Base-by-base conservation (phyloP, 2,329 filamentous ascomycete genomes). In the Cladophialophora psammophila region DNA sequence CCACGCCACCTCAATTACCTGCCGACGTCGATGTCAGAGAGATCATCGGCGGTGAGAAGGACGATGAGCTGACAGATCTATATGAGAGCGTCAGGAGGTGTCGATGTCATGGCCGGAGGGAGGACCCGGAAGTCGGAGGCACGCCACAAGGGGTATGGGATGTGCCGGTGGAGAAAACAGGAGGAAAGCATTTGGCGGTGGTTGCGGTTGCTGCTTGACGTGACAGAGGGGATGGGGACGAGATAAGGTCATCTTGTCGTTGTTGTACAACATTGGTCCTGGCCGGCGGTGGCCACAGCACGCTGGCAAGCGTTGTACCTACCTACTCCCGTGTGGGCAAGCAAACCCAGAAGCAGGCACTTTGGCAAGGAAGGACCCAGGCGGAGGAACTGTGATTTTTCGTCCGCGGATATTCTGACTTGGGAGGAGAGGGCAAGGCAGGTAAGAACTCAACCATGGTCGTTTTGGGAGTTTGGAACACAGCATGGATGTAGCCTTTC, bases 51-150 rank as follows among this genome's bases (percentile, higher is more conserved):
- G 69, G 67, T 34, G 69, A 69, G 13, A 64, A 66, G 54, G 69
- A 71, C 53, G 58, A 48, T 18, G 66, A 66, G 15, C 38, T 72
- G 63, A 55, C 45, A 9, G 56, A 64, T 18, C 60, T 72, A 18
- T 72, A 70, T 34, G 66, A 72, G 40, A 62, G 58, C 32, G 63
- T 72, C 15, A 63, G 67, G 31, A 31, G 64, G 26, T 72, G 71
- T 63, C 5, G 2, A 3, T 72, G 71, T 63, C 69, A 71, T 36
- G 68, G 68, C 5, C 60, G 63, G 10, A 15, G 34, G 26, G 63
- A 66, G 10, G 53, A 53, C 18, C 57, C 45, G 2, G 64, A 66
- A 6, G 4, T 65, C 36, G 68, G 62, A 8, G 57, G 55, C n/a
- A 40, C 55, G 18, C 34, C 68, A 13, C 18, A 58, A 3, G 68